Conservation (phyloP, 371 early-diverging fungal genomes). For the Capillidium rhysosporum region DNA sequence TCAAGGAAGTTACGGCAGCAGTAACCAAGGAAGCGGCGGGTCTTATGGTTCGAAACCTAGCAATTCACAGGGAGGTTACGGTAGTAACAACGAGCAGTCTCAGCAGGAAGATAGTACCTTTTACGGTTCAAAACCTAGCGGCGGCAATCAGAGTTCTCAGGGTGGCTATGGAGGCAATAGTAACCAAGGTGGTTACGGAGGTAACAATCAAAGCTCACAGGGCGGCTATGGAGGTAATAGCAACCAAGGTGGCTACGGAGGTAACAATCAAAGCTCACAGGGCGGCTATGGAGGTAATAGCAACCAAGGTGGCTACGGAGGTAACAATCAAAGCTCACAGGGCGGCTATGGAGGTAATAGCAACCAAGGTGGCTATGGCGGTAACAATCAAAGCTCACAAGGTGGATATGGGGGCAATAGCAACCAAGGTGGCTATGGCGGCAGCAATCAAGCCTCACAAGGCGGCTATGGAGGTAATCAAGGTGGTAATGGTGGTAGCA, state of each 20-base stretch:
- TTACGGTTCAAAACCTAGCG: conserved; percentile 1
- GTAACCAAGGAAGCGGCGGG: background rate
- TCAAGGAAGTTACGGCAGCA: background rate
- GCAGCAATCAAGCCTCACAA: background rate
- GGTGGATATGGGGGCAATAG: background rate
- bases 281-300: background rate
- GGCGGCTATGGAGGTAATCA: background rate
- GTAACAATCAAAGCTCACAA: background rate
- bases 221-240: background rate
- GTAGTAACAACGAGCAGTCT: background rate
- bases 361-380: conserved; percentile 4
- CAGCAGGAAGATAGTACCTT: background rate
- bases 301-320: background rate
- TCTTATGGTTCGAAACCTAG: background rate
- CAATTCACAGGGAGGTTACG: background rate
- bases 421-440: background rate
- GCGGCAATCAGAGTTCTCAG: background rate
- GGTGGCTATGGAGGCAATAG: background rate
- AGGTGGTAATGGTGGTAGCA: background rate
- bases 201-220: background rate
- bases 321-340: no score
- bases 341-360: no score
- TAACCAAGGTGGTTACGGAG: background rate
- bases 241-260: background rate
- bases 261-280: background rate